Percentiles rank a stretch among this genome's conserved stretches.
phyloP scores from a whole-genome alignment of 768 basidiomycete genomes.

The Phaffia tasmanica region DNA sequence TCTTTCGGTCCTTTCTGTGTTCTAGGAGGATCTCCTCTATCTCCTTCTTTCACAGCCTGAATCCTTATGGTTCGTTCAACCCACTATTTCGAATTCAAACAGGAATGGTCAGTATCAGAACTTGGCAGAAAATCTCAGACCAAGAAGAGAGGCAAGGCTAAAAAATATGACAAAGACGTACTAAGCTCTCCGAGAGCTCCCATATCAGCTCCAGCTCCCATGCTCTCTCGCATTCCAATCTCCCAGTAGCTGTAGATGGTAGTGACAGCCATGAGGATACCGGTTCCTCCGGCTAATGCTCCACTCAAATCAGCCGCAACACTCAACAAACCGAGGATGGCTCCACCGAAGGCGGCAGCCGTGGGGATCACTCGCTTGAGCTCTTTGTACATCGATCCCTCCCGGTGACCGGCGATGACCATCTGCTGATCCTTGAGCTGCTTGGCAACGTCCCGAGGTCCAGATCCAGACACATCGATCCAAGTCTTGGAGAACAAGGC shows the following conservation, averaged over 20 bases:
- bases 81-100: too few relatives aligned
- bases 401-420: slow-evolving; percentile 74
- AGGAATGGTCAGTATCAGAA: not conserved
- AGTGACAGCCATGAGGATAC: slow-evolving; percentile 91
- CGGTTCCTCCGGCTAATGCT: slow-evolving; percentile 75
- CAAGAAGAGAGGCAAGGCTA: not conserved
- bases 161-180: not conserved
- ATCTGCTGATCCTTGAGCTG: slow-evolving; percentile 98
- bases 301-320: slow-evolving; percentile 91
- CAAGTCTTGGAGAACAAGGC: slow-evolving; percentile 98
- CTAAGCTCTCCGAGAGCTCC: slow-evolving; percentile 27
- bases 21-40: too few relatives aligned
- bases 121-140: not conserved
- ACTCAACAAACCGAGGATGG: slow-evolving; percentile 82
- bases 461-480: slow-evolving; percentile 96
- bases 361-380: slow-evolving; percentile 96
- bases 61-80: too few relatives aligned
- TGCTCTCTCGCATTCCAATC: slow-evolving; percentile 63
- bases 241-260: slow-evolving; percentile 98
- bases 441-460: slow-evolving; percentile 90
- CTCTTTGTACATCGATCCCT: slow-evolving; percentile 98
- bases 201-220: slow-evolving; percentile 21
- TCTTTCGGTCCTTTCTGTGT: too few relatives aligned
- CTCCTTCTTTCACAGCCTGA: too few relatives aligned
- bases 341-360: slow-evolving; percentile 92